These are phyloP conservation scores for Hylodesmum podocarpum DNA, from an alignment of 306 rosid genomes.

Conservation along the genomic window DNA sequence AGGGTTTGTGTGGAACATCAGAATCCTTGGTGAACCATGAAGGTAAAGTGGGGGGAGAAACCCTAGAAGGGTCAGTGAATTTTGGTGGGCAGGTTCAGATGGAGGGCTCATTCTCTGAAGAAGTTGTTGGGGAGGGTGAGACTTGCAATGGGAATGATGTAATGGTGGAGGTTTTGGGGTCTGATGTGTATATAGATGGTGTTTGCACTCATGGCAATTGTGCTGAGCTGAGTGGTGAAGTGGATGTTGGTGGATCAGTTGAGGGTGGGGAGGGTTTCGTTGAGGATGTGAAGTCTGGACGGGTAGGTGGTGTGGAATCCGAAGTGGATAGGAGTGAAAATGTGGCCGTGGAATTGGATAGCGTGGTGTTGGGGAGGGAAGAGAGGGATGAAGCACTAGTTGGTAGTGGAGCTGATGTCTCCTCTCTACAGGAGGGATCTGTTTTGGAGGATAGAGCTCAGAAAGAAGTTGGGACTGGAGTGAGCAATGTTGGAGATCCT, in stretches of 20 bases:
- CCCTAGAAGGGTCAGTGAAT: conserved; percentile 39
- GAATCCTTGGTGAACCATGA: conserved; percentile 45
- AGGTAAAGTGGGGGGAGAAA: conserved; percentile 42
- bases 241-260: conserved; percentile 20
- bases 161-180: conserved; percentile 78
- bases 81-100: conserved; percentile 21
- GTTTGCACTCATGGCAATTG: conserved; percentile 56
- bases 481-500: conserved; percentile 21
- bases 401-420: conserved; percentile 17
- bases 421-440: neutral
- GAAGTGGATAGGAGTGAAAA: conserved; percentile 27
- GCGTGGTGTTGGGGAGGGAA: conserved; percentile 29
- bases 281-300: conserved; percentile 33
- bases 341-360: conserved; percentile 22
- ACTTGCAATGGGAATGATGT: conserved; percentile 71
- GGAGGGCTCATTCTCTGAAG: conserved; percentile 41
- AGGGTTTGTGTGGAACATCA: conserved; percentile 42
- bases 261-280: conserved; percentile 35
- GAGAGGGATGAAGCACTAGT: conserved; percentile 1
- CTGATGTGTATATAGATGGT: conserved; percentile 80
- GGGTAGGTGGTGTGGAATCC: conserved; percentile 28
- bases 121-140: conserved; percentile 40
- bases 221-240: conserved; percentile 36
- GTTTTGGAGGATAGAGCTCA: conserved; percentile 24
- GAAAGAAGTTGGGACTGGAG: conserved; percentile 22